Conservation (phyloP, 208 protist species). For the Crithidia fasciculata region DNA sequence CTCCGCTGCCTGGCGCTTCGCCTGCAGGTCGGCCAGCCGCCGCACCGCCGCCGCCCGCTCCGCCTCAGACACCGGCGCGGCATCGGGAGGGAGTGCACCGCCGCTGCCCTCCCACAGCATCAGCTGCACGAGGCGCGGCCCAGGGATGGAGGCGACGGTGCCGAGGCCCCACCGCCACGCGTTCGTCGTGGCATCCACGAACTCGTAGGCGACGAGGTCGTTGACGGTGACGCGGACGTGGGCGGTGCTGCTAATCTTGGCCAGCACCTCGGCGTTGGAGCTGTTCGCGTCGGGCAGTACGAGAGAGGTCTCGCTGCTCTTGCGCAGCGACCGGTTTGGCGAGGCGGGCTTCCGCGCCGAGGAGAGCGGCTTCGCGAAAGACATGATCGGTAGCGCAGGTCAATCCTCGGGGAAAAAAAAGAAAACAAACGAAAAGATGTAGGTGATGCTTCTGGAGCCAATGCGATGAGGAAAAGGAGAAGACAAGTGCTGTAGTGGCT, state of each 20-base stretch:
- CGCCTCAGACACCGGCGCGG: constrained; percentile 11
- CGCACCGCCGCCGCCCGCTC: constrained; percentile 23
- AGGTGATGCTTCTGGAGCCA: neutral
- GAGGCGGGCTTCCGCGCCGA: neutral
- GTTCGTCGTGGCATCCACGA: constrained; percentile 30
- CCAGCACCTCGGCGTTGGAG: constrained; percentile 6
- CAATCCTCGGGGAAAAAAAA: neutral
- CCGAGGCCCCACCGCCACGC: constrained; percentile 57
- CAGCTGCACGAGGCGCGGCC: constrained; percentile 51
- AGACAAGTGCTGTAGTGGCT: too few species aligned
- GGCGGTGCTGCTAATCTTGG: constrained; percentile 16
- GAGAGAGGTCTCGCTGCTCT: neutral
- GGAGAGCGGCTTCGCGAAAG: neutral
- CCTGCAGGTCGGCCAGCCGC: constrained; percentile 33
- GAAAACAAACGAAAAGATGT: neutral
- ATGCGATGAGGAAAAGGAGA: neutral
- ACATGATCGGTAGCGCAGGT: neutral
- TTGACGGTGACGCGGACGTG: constrained; percentile 40
- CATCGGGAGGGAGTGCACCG: constrained; percentile 17
- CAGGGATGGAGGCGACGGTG: constrained; percentile 45
- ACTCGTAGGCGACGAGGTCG: constrained; percentile 63
- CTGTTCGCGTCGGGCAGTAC: constrained; percentile 3
- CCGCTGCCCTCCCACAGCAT: constrained; percentile 43
- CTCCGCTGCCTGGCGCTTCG: constrained; percentile 28
- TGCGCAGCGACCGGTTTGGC: neutral